These are phyloP conservation scores for Fusarium guadeloupense DNA, from an alignment of 2,329 filamentous ascomycete genomes.

Conservation along the genomic window DNA sequence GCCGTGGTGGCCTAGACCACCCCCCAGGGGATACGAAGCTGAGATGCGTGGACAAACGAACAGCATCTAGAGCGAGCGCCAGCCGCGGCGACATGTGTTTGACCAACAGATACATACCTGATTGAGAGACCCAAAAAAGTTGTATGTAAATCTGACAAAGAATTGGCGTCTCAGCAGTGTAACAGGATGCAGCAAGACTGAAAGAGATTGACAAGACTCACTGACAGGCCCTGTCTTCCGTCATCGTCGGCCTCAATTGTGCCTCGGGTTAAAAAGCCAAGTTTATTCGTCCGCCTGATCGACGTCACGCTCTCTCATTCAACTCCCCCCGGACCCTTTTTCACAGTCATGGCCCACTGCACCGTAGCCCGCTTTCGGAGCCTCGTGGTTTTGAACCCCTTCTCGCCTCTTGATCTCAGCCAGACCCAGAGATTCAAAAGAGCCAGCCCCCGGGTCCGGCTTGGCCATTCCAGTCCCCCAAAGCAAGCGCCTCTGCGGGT, in stretches of 20 bases:
- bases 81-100: constrained; percentile 29
- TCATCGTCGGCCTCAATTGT: constrained; percentile 37
- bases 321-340: constrained; percentile 4
- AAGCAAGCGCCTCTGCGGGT: constrained; percentile 37
- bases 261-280: constrained; percentile 27
- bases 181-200: constrained; percentile 16
- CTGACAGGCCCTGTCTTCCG: constrained; percentile 19
- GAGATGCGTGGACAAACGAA: constrained; percentile 12
- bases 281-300: constrained; percentile 37
- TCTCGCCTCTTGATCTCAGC: constrained; percentile 2
- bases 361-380: constrained; percentile 43
- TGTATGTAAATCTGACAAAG: constrained; percentile 6
- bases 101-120: background rate
- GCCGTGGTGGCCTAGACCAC: constrained; percentile 25
- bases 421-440: background rate
- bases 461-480: constrained; percentile 37
- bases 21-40: constrained; percentile 5
- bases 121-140: background rate
- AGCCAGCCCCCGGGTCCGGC: constrained; percentile 11
- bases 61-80: constrained; percentile 33
- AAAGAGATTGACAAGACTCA: constrained; percentile 15
- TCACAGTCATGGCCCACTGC: constrained; percentile 7
- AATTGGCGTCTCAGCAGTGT: constrained; percentile 14
- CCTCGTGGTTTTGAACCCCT: constrained; percentile 34
- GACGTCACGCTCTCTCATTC: constrained; percentile 31